Evolutionary conservation across 164 flowering plant species (phyloP).

Genomic region (Aristolochia contorta): DNA sequence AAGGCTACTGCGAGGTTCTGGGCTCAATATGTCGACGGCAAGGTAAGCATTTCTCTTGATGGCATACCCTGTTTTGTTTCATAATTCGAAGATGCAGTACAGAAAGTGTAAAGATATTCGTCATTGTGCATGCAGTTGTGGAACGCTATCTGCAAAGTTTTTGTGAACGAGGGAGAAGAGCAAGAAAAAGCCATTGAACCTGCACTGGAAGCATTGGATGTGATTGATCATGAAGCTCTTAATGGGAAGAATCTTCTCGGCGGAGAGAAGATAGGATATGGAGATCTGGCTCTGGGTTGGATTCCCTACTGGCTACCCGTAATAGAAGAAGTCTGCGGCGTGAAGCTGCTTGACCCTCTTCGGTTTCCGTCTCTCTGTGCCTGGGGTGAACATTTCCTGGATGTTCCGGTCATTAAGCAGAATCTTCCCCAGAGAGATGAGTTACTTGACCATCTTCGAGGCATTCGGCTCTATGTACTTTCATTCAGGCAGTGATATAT

Average conservation of each 20-base stretch:
- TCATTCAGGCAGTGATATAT: too few species aligned
- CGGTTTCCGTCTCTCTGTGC: background rate
- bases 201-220: slow-evolving; percentile 12
- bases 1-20: slow-evolving; percentile 6
- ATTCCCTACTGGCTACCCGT: slow-evolving; percentile 4
- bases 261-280: slow-evolving; percentile 5
- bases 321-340: background rate
- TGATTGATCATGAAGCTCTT: background rate
- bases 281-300: slow-evolving; percentile 6
- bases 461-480: background rate
- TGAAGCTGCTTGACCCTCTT: slow-evolving; percentile 2
- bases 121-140: background rate
- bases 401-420: slow-evolving; percentile 3
- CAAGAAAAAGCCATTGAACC: slow-evolving; percentile 18
- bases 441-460: background rate
- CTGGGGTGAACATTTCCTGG: slow-evolving; percentile 3
- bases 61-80: background rate
- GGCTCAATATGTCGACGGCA: slow-evolving; percentile 3
- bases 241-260: slow-evolving; percentile 8
- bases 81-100: background rate
- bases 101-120: background rate
- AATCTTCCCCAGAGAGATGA: background rate
- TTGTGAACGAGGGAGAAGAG: slow-evolving; percentile 14
- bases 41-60: background rate
- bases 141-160: background rate